Evolutionary conservation across 345 rosid species (phyloP).

Genomic region (Diplotaxis tenuifolia): DNA sequence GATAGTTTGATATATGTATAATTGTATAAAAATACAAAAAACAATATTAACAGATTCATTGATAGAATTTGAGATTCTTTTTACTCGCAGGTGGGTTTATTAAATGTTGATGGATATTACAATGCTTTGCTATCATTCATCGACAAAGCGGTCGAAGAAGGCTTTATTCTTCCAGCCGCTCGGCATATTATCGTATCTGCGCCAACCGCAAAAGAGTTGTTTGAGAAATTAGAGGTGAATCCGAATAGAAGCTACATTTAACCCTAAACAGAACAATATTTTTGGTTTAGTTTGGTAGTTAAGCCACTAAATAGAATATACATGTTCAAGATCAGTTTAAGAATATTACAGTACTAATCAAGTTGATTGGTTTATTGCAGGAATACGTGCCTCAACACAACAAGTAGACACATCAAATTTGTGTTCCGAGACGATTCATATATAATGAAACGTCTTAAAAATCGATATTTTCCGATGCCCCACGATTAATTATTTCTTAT

Average conservation of each 20-base stretch:
- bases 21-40: background rate
- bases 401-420: constrained; percentile 32
- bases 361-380: constrained; percentile 36
- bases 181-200: constrained; percentile 50
- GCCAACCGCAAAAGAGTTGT: constrained; percentile 38
- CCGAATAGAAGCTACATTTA: background rate
- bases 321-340: background rate
- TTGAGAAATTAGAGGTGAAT: constrained; percentile 48
- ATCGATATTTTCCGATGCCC: background rate
- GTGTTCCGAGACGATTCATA: background rate
- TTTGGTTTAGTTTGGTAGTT: background rate
- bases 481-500: background rate
- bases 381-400: constrained; percentile 47
- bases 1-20: background rate
- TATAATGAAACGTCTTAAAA: background rate
- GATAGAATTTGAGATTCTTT: background rate
- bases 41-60: background rate
- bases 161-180: constrained; percentile 47
- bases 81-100: constrained; percentile 43
- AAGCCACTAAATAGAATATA: background rate
- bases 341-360: background rate
- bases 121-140: constrained; percentile 51
- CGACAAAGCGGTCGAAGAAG: constrained; percentile 61
- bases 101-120: constrained; percentile 58
- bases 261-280: background rate